Percentiles rank a stretch among this genome's conserved stretches.
Evolutionary conservation across 306 rosid species (phyloP).

Genomic region (Herpetospermum pedunculosum): DNA sequence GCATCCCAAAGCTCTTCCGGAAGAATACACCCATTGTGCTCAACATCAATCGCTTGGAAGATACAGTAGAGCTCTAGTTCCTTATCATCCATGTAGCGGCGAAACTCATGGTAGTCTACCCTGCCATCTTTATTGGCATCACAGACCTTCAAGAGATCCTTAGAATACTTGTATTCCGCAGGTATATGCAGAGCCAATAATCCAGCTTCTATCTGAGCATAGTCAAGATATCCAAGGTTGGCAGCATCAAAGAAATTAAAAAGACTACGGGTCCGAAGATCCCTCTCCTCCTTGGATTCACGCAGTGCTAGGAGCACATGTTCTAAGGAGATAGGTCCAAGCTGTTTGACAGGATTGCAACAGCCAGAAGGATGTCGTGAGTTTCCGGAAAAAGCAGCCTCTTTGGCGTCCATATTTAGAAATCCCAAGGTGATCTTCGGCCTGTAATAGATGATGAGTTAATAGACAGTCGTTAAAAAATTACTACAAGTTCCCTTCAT

Average conservation of each 20-base stretch:
- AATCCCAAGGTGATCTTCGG: not conserved
- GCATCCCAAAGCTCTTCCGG: conserved; percentile 98
- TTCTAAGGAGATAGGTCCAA: conserved; percentile 69
- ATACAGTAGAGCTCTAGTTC: conserved; percentile 88
- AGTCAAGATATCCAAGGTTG: conserved; percentile 53
- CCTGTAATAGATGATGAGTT: not conserved
- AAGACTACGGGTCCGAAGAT: conserved; percentile 44
- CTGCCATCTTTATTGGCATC: conserved; percentile 70
- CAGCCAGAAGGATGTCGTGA: conserved; percentile 15
- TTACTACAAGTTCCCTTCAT: not conserved
- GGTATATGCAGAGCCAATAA: conserved; percentile 77
- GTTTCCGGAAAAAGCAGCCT: not conserved
- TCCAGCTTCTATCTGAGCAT: conserved; percentile 65
- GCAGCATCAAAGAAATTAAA: conserved; percentile 65
- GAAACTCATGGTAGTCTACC: conserved; percentile 66
- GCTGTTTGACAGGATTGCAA: conserved; percentile 47
- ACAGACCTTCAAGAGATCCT: conserved; percentile 64
- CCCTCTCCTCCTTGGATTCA: conserved; percentile 80
- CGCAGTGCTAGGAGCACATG: conserved; percentile 73
- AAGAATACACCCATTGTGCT: conserved; percentile 76
- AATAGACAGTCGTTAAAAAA: not conserved
- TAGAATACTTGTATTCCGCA: conserved; percentile 70
- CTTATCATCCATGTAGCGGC: conserved; percentile 79
- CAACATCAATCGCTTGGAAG: conserved; percentile 91
- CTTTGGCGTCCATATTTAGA: conserved; percentile 4